phyloP scores from a whole-genome alignment of 1,139 yeast species.

The Hansenula sp. region DNA sequence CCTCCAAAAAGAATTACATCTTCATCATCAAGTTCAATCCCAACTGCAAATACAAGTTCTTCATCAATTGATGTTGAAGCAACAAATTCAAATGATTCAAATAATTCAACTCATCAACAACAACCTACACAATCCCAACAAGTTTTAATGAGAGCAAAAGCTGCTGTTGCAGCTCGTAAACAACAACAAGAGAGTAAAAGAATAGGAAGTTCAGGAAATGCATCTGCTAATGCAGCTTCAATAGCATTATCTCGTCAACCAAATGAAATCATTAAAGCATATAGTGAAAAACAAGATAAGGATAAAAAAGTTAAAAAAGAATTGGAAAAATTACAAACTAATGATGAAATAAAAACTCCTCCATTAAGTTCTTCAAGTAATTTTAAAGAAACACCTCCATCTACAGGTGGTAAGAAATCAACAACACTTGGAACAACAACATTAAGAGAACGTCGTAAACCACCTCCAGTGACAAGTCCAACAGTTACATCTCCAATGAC shows the following conservation, averaged over 20 bases:
- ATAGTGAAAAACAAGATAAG: constrained; percentile 12
- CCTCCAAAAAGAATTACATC: constrained; percentile 33
- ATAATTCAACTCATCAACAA: constrained; percentile 6
- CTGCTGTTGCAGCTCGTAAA: constrained; percentile 22
- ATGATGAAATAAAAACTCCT: constrained; percentile 23
- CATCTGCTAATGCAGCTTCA: constrained; percentile 34
- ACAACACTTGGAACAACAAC: constrained; percentile 2
- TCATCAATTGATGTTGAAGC: constrained; percentile 6
- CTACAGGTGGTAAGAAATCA: neutral
- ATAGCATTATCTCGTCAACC: constrained; percentile 25
- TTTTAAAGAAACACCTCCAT: constrained; percentile 2
- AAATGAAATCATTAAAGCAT: constrained; percentile 19
- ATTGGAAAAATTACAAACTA: constrained; percentile 8
- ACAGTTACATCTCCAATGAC: constrained; percentile 36
- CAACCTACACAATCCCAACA: constrained; percentile 24
- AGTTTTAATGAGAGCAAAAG: constrained; percentile 20
- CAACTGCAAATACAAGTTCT: constrained; percentile 5
- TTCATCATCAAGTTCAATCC: constrained; percentile 16
- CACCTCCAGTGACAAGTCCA: neutral
- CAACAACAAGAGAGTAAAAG: constrained; percentile 15
- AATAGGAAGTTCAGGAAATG: constrained; percentile 19
- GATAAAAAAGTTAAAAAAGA: constrained; percentile 4
- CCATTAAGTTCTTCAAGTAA: constrained; percentile 12
- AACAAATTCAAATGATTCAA: neutral
- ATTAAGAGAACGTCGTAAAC: neutral